phyloP scores from a whole-genome alignment of 768 basidiomycete species.

The Boletus vermiculosoides region DNA sequence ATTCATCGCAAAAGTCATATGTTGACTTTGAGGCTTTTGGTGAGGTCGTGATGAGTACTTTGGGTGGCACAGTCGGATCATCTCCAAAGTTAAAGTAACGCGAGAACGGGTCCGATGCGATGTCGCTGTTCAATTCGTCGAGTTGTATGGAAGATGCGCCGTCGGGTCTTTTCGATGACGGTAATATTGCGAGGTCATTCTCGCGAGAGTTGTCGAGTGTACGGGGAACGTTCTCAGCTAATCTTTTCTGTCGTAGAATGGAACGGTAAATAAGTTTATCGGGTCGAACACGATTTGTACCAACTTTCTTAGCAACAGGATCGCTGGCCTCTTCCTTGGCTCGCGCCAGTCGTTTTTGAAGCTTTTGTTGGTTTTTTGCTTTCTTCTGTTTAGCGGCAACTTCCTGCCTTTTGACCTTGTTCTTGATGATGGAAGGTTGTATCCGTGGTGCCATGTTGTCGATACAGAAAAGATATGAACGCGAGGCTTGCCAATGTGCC shows the following conservation, averaged over 20 bases:
- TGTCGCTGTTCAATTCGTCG: constrained; percentile 64
- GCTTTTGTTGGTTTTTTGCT: constrained; percentile 75
- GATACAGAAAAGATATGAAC: background rate
- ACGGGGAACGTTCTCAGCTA: constrained; percentile 80
- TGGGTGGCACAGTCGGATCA: constrained; percentile 74
- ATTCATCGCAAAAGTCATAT: constrained; percentile 90
- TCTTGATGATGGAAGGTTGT: constrained; percentile 71
- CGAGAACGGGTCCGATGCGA: constrained; percentile 74
- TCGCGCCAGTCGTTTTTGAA: constrained; percentile 73
- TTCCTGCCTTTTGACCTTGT: constrained; percentile 87
- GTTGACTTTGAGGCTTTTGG: constrained; percentile 85
- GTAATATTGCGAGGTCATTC: constrained; percentile 54
- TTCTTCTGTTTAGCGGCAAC: constrained; percentile 70
- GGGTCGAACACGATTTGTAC: constrained; percentile 18
- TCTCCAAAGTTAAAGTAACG: constrained; percentile 69
- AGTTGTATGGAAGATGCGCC: constrained; percentile 38
- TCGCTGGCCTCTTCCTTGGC: constrained; percentile 77
- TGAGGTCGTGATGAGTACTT: constrained; percentile 88
- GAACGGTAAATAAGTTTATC: background rate
- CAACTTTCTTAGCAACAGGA: constrained; percentile 75
- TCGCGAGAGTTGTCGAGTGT: constrained; percentile 94
- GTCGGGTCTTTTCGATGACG: constrained; percentile 32
- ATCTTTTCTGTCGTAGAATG: constrained; percentile 65
- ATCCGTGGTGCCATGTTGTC: constrained; percentile 56
- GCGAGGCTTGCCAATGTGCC: background rate